Evolutionary conservation across 257 asterid species (phyloP).

Genomic region (Marsdenia floribunda): DNA sequence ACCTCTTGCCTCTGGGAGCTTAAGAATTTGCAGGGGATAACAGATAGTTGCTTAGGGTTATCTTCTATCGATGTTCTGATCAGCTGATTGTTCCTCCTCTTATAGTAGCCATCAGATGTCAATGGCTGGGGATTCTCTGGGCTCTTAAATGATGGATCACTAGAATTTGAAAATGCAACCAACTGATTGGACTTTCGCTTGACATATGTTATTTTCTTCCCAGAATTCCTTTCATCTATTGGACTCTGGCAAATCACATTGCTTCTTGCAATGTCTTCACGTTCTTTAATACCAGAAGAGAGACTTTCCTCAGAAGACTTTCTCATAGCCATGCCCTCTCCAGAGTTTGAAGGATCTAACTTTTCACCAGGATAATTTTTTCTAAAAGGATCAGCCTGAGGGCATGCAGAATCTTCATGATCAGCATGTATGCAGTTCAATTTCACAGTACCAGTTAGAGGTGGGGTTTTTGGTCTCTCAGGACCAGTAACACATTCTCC

Average conservation of each 20-base stretch:
- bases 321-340: constrained; percentile 8
- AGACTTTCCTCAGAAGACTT: constrained; percentile 25
- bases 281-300: constrained; percentile 32
- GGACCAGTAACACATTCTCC: constrained; percentile 29
- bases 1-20: constrained; percentile 28
- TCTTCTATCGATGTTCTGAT: constrained; percentile 57
- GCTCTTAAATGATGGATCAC: constrained; percentile 21
- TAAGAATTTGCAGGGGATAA: constrained; percentile 13
- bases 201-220: constrained; percentile 49
- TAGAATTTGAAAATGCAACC: constrained; percentile 61
- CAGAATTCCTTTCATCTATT: constrained; percentile 35
- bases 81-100: constrained; percentile 81
- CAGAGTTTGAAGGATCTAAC: constrained; percentile 25
- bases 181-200: constrained; percentile 76
- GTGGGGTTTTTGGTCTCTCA: constrained; percentile 34
- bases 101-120: constrained; percentile 66
- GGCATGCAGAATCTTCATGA: constrained; percentile 21
- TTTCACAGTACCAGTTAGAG: constrained; percentile 23
- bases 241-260: constrained; percentile 37
- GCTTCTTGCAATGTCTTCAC: constrained; percentile 35
- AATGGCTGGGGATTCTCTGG: constrained; percentile 36
- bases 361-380: constrained; percentile 23
- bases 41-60: constrained; percentile 33
- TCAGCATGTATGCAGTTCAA: constrained; percentile 26
- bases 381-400: constrained; percentile 28